Evolutionary conservation across 352 stramenopile species (phyloP), one percentile per base, ranked within the genome.

Genomic region (Phytophthora aleatoria): DNA sequence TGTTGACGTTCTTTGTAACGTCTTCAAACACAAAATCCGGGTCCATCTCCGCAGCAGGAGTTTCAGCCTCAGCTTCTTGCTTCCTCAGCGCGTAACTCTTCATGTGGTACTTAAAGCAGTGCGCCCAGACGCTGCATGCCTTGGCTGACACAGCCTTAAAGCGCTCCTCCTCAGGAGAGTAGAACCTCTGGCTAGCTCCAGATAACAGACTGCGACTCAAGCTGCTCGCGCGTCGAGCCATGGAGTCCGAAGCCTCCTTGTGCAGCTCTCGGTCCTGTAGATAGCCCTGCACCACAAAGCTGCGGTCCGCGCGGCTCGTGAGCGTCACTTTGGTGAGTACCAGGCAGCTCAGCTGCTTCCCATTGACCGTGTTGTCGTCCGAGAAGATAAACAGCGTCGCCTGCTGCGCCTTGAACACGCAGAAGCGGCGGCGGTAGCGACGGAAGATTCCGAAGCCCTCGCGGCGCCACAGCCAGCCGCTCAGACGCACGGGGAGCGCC

Each of bases 81-180:
- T 51, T 57, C 1, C 70, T 65, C 12, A 79, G 53, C 11, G 50
- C 39, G 45, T 84, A 75, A 53, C 79, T 83, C 52, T 79, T 79
- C 79, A 87, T 81, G 45, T 88, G 77, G 47, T 83, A 74, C 54
- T 78, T 81, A 24, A 90, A 85, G 63, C 81, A 90, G 59, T 90
- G 81, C 13, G 74, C 61, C 81, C 76, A 90, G 12, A 90, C 73
- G 7, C 57, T 73, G 10, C 72, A 66, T 3, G 72, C 48, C 42
- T 88, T 88, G 5, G 51, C 43, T 41, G 74, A 81, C 31, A 90
- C 78, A 0, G 79, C 66, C 10, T 77, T 74, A 20, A 90, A 62
- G 5, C 43, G 54, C 57, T 90, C 79, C 9, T 82, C 60, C 56
- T 82, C 61, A 0, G 69, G 64, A 5, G 59, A 52, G 24, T 77